Conservation (phyloP, 352 stramenopile species). For the Pythium aphanidermatum region DNA sequence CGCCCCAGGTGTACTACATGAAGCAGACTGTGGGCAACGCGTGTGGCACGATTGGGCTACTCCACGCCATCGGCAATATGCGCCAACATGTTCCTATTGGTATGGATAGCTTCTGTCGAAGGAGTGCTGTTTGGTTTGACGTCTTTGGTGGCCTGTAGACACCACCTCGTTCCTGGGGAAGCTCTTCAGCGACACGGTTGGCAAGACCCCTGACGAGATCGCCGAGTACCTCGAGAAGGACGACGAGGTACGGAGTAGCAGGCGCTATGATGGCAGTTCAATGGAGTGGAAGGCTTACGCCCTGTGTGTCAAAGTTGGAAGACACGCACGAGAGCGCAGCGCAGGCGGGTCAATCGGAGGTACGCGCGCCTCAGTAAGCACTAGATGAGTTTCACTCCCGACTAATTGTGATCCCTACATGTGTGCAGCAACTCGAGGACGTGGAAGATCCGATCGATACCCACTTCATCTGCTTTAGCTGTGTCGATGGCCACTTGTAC, state of each 20-base stretch:
- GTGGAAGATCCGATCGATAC: constrained; percentile 93
- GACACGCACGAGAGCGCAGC: constrained; percentile 89
- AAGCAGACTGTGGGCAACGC: constrained; percentile 97
- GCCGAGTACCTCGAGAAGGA: constrained; percentile 88
- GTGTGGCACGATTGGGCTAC: constrained; percentile 94
- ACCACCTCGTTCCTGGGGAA: constrained; percentile 58
- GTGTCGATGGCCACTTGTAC: constrained; percentile 90
- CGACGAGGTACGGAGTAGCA: constrained; percentile 45
- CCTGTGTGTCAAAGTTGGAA: constrained; percentile 59
- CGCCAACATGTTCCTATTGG: constrained; percentile 57
- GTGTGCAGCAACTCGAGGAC: constrained; percentile 73
- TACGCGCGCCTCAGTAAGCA: too few species aligned
- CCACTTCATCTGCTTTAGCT: constrained; percentile 96
- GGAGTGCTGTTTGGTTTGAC: neutral
- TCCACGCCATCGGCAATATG: constrained; percentile 93
- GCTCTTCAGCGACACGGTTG: constrained; percentile 79
- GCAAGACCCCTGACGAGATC: constrained; percentile 75
- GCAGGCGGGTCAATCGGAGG: constrained; percentile 85
- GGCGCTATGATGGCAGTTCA: neutral
- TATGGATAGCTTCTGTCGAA: constrained; percentile 20
- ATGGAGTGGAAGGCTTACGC: neutral
- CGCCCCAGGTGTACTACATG: constrained; percentile 84
- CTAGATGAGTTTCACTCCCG: neutral
- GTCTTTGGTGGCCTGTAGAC: constrained; percentile 8
- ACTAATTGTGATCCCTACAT: neutral